A percentile compares a stretch with the other conserved stretches of the same genome.
phyloP scores from a whole-genome alignment of 2,329 filamentous ascomycete genomes.

The Exutisphaerella laricina region DNA sequence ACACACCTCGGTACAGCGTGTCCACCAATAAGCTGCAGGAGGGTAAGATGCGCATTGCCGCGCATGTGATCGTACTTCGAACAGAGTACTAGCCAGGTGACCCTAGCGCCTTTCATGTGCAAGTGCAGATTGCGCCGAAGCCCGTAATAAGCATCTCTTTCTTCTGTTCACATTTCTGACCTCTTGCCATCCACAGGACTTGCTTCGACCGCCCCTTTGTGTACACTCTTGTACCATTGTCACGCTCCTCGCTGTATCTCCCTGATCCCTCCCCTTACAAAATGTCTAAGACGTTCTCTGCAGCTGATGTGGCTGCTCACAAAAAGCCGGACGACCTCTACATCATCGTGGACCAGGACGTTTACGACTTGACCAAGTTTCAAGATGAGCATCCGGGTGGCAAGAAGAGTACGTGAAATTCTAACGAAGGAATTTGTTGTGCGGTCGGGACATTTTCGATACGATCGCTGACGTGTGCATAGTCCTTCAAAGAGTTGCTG shows the following conservation, averaged over 20 bases:
- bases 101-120: no score
- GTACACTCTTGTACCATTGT: slow-evolving; percentile 1
- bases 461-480: slow-evolving; percentile 1
- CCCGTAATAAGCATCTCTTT: no score
- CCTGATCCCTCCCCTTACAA: slow-evolving; percentile 23
- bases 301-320: slow-evolving; percentile 82
- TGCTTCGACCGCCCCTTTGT: background rate
- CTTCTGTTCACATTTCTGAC: no score
- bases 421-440: no score
- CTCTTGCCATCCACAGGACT: background rate
- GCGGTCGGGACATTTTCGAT: background rate
- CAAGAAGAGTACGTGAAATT: slow-evolving; percentile 54
- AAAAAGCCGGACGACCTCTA: slow-evolving; percentile 82
- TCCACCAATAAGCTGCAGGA: no score
- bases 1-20: no score
- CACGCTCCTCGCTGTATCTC: background rate
- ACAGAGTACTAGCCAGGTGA: no score
- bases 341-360: slow-evolving; percentile 89
- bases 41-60: no score
- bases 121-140: no score
- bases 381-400: slow-evolving; percentile 59
- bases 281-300: slow-evolving; percentile 86
- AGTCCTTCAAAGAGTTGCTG: slow-evolving; percentile 61
- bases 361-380: slow-evolving; percentile 81
- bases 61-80: no score